phyloP scores from a whole-genome alignment of 164 flowering plant genomes.

The Taxillus chinensis region DNA sequence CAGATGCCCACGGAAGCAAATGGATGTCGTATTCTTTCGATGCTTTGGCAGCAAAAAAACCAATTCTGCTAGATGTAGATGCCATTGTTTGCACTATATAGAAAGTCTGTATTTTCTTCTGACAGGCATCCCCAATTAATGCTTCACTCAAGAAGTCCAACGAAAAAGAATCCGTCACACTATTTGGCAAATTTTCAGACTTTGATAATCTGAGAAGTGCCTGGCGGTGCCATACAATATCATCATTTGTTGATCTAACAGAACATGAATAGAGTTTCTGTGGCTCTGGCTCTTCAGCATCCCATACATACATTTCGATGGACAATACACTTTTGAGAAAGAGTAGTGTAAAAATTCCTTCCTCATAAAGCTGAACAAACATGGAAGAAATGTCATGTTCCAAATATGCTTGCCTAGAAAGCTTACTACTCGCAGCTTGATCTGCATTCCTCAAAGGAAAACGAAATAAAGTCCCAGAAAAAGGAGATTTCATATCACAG shows the following conservation, averaged over 20 bases:
- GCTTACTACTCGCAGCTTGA: constrained; percentile 74
- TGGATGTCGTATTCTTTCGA: constrained; percentile 86
- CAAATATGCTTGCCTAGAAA: constrained; percentile 75
- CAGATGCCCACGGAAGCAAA: constrained; percentile 89
- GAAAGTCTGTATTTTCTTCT: constrained; percentile 43
- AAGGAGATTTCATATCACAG: constrained; percentile 74
- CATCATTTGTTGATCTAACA: constrained; percentile 37
- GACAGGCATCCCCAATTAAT: constrained; percentile 20
- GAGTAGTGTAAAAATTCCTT: constrained; percentile 68
- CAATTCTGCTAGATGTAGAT: constrained; percentile 66
- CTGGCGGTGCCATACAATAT: constrained; percentile 66
- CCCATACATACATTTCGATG: constrained; percentile 79
- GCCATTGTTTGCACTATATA: constrained; percentile 83
- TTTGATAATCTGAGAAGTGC: constrained; percentile 56
- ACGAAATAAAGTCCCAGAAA: constrained; percentile 85
- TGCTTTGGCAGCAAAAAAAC: constrained; percentile 63
- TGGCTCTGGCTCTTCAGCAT: constrained; percentile 46
- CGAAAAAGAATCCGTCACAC: constrained; percentile 50
- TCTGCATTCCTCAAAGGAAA: constrained; percentile 87
- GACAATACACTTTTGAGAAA: constrained; percentile 70
- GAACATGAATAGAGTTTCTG: constrained; percentile 68
- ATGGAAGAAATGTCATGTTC: constrained; percentile 67
- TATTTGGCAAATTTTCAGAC: constrained; percentile 15
- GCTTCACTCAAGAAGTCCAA: constrained; percentile 62
- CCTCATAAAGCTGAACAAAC: constrained; percentile 78